These are phyloP conservation scores for Bisporella sp. DNA, from an alignment of 2,329 filamentous ascomycete genomes.

Conservation along the genomic window DNA sequence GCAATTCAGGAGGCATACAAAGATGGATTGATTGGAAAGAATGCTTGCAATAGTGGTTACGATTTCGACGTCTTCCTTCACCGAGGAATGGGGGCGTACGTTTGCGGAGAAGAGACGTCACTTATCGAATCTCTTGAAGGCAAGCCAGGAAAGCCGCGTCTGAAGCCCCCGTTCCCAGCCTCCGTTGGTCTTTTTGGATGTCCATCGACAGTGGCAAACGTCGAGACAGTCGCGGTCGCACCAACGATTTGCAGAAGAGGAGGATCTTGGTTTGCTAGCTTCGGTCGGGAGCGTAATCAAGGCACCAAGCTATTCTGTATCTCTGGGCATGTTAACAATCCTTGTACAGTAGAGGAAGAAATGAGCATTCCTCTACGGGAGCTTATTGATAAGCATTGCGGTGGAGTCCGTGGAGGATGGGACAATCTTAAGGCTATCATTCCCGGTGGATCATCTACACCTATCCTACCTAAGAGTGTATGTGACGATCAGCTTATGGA, in stretches of 20 bases:
- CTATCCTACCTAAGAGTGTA: slow-evolving; percentile 81
- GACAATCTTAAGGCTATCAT: slow-evolving; percentile 95
- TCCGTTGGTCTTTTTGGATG: slow-evolving; percentile 97
- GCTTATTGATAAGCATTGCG: slow-evolving; percentile 97
- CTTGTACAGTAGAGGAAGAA: slow-evolving; percentile 95
- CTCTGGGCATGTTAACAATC: slow-evolving; percentile 98
- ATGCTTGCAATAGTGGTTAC: slow-evolving; percentile 93
- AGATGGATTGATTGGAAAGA: slow-evolving; percentile 93
- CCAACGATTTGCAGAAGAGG: slow-evolving; percentile 94
- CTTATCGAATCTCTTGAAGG: slow-evolving; percentile 97
- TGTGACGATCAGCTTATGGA: slow-evolving; percentile 98
- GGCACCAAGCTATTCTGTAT: slow-evolving; percentile 99
- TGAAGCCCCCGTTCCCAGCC: slow-evolving; percentile 98
- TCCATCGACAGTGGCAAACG: slow-evolving; percentile 95
- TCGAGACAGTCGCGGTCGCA: slow-evolving; percentile 92
- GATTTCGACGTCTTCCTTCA: slow-evolving; percentile 97
- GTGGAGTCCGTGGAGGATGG: slow-evolving; percentile 93
- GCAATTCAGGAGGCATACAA: slow-evolving; percentile 98
- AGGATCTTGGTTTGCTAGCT: slow-evolving; percentile 84
- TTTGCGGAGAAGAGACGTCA: slow-evolving; percentile 97
- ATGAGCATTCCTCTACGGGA: slow-evolving; percentile 97
- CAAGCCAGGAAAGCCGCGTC: slow-evolving; percentile 95
- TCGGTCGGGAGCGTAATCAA: slow-evolving; percentile 92
- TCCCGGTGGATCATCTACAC: slow-evolving; percentile 92
- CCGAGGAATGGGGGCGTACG: slow-evolving; percentile 94